phyloP scores from a whole-genome alignment of 2,329 filamentous ascomycete species.

The Dactylellina cionopaga region DNA sequence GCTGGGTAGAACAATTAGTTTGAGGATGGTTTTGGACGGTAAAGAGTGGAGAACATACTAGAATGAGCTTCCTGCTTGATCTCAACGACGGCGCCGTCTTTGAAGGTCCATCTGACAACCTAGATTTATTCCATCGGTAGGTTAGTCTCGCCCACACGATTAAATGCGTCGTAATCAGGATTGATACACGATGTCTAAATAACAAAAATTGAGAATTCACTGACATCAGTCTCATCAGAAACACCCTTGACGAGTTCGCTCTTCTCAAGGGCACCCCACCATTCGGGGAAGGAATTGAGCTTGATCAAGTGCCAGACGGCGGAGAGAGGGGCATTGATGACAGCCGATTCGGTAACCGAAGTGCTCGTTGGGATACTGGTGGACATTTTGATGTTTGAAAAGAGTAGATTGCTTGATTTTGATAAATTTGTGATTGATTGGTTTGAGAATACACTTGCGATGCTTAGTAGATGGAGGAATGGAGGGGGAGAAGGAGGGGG shows the following conservation, averaged over 20 bases:
- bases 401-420: not conserved
- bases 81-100: slow-evolving; percentile 74
- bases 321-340: slow-evolving; percentile 74
- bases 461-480: not conserved
- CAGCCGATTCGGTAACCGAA: slow-evolving; percentile 72
- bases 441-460: not conserved
- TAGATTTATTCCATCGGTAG: not conserved
- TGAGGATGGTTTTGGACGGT: not conserved
- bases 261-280: slow-evolving; percentile 72
- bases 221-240: slow-evolving; percentile 72
- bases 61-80: slow-evolving; percentile 82
- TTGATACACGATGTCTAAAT: not conserved
- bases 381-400: slow-evolving; percentile 54
- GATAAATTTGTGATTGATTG: not conserved
- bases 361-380: slow-evolving; percentile 71
- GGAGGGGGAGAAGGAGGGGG: not conserved
- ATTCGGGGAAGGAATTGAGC: slow-evolving; percentile 74
- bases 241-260: slow-evolving; percentile 73
- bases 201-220: not conserved
- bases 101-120: slow-evolving; percentile 73
- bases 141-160: no score
- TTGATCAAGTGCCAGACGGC: slow-evolving; percentile 80
- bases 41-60: slow-evolving; percentile 60
- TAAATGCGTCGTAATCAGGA: no score
- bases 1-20: slow-evolving; percentile 62